Evolutionary conservation across 1,284 basidiomycete species (phyloP).

Genomic region (Naganishia cerealis): DNA sequence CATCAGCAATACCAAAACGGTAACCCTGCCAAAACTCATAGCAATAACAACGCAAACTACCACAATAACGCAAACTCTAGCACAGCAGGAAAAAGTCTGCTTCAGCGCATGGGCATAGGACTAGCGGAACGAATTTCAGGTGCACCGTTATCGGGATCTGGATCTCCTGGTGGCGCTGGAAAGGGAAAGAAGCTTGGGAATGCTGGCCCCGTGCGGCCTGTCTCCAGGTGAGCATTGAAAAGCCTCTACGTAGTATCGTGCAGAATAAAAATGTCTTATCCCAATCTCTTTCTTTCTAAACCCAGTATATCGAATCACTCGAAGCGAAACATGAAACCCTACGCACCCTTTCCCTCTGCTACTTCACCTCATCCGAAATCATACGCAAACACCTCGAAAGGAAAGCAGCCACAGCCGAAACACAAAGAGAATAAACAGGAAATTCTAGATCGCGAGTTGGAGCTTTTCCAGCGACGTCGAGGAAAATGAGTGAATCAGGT

Average conservation of each 20-base stretch:
- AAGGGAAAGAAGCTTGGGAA: constrained; percentile 14
- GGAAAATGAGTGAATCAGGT: constrained; percentile 3
- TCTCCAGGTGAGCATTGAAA: constrained; percentile 1
- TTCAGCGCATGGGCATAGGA: constrained; percentile 26
- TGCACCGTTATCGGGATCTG: not conserved
- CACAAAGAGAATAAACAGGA: constrained; percentile 22
- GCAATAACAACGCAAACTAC: constrained; percentile 7
- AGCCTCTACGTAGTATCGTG: not conserved
- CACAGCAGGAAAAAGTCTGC: constrained; percentile 21
- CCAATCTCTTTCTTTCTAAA: not conserved
- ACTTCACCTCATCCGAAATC: constrained; percentile 12
- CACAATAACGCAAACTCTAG: constrained; percentile 15
- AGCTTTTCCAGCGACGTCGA: constrained; percentile 17
- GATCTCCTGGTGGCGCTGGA: not conserved
- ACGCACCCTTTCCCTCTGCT: constrained; percentile 10
- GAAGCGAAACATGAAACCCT: constrained; percentile 25
- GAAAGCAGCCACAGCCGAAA: constrained; percentile 14
- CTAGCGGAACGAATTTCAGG: constrained; percentile 21
- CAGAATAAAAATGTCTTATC: not conserved
- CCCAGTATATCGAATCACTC: constrained; percentile 14
- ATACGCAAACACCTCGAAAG: not conserved
- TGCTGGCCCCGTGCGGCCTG: constrained; percentile 11
- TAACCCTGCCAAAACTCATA: not conserved
- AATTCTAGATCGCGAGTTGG: constrained; percentile 23
- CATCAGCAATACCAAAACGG: constrained; percentile 15